A percentile compares a stretch with the other conserved stretches of the same genome.
phyloP scores from a whole-genome alignment of 2,329 filamentous ascomycete species.

The Microcera coccophila region DNA sequence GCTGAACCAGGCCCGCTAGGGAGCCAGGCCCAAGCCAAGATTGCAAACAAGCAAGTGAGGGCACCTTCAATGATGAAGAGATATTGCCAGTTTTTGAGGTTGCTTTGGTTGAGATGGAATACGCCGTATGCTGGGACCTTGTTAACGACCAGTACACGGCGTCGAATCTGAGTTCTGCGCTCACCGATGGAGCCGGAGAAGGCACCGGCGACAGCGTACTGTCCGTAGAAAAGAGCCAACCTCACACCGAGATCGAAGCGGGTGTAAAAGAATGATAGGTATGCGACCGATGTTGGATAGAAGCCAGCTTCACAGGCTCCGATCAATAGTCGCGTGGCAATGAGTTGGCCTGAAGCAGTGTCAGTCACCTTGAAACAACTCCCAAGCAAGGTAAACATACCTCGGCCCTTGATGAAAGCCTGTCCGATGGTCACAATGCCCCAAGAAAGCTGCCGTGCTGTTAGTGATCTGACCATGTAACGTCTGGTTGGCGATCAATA shows the following conservation, averaged over 20 bases:
- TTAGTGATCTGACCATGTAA: conserved; percentile 5
- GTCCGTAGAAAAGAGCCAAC: conserved; percentile 27
- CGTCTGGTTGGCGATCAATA: conserved; percentile 6
- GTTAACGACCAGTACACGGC: conserved; percentile 1
- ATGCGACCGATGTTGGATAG: conserved; percentile 27
- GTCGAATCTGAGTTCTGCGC: conserved; percentile 1
- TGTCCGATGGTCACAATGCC: conserved; percentile 24
- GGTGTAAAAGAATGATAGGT: conserved; percentile 26
- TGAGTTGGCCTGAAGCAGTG: conserved; percentile 17
- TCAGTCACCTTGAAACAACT: conserved; percentile 6
- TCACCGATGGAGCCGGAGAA: conserved; percentile 27
- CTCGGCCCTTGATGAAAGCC: conserved; percentile 23
- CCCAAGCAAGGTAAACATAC: conserved; percentile 10
- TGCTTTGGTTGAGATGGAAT: conserved; percentile 21
- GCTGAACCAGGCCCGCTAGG: conserved; percentile 24
- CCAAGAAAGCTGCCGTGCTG: conserved; percentile 20
- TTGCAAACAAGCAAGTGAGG: conserved; percentile 30
- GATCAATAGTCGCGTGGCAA: conserved; percentile 25
- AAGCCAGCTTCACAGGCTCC: conserved; percentile 28
- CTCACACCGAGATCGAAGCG: conserved; percentile 24
- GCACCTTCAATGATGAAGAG: conserved; percentile 66
- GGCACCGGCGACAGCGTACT: conserved; percentile 26
- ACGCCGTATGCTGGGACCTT: conserved; percentile 22
- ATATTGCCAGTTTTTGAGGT: conserved; percentile 60
- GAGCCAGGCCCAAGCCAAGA: conserved; percentile 25